A percentile compares a stretch with the other conserved stretches of the same genome.
These are phyloP conservation scores for Fraxinus sp. DNA, from an alignment of 305 asterid species.

Conservation along the genomic window DNA sequence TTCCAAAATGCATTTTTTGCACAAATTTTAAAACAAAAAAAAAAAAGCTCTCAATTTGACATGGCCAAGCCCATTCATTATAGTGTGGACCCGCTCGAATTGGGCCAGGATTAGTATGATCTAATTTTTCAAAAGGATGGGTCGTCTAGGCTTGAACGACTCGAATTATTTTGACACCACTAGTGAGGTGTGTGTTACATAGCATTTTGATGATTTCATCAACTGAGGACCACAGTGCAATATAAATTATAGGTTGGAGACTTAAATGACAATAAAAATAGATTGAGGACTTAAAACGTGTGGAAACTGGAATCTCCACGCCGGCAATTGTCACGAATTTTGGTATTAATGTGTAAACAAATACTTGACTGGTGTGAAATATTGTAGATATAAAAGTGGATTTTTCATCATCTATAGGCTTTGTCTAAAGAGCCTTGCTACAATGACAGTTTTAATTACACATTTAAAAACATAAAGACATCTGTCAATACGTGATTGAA, in stretches of 20 bases:
- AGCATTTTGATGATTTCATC: background rate
- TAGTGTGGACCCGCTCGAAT: background rate
- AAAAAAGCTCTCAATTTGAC: background rate
- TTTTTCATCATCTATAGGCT: no score
- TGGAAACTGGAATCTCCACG: background rate
- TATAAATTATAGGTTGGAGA: background rate
- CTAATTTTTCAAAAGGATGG: background rate
- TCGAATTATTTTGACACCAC: background rate
- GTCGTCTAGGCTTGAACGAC: background rate
- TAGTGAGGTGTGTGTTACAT: background rate
- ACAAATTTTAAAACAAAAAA: no score
- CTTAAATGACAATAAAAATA: background rate
- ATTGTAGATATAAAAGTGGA: no score
- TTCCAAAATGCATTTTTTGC: no score
- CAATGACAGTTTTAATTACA: no score
- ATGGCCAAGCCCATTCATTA: no score
- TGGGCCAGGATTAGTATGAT: background rate
- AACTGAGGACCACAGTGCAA: background rate
- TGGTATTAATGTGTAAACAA: background rate
- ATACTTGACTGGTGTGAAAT: no score
- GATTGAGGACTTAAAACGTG: background rate
- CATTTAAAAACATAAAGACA: no score
- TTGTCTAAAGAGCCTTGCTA: no score
- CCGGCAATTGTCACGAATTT: background rate
- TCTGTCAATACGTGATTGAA: no score